Evolutionary conservation across 2,329 filamentous ascomycete genomes (phyloP), one percentile per base, ranked within the genome.

Genomic region (Sclerotinia subarctica): DNA sequence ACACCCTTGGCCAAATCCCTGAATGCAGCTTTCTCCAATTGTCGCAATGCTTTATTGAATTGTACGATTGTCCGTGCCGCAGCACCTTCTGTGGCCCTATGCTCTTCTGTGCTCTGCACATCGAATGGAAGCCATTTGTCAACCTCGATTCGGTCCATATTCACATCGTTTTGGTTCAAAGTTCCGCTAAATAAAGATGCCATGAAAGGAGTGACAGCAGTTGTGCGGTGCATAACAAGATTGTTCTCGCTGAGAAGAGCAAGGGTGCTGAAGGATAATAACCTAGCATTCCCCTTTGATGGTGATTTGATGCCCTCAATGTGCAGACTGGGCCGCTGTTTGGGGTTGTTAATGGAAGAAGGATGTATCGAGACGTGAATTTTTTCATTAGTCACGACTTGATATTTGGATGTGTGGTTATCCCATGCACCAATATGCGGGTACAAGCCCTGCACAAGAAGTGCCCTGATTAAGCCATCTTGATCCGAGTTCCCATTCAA

Each of bases 401-500:
- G 57, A 47, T 64, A 53, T 35, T 15, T 35, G 8, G 10, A 29
- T n/a, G 35, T 10, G 17, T 29, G 0, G 29, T 17, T 19, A n/a
- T 47, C 51, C 44, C 47, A 63, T 38, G 67, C 24, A 35, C 79
- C 82, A 35, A 85, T 58, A 63, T 84, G 83, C 3, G 82, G 81
- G 67, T 80, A 79, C 29, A 80, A 72, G 15, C 81, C 81, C 24
- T 82, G 79, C 17, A 81, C 69, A 5, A 81, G 70, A n/a, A 86
- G 75, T 19, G 81, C 79, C 68, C 82, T 83, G 66, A 85, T 77
- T 35, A 86, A 76, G 0, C 77, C 73, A 1, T 75, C 67, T 51
- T 80, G 80, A 46, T 77, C 68, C 4, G 82, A 81, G 72, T 84
- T 82, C 38, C 75, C 71, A 68, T 86, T 85, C 44, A 83, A 72